These are phyloP conservation scores for Rhodosporidiobolus odoratus DNA, from an alignment of 768 basidiomycete species.

Conservation along the genomic window DNA sequence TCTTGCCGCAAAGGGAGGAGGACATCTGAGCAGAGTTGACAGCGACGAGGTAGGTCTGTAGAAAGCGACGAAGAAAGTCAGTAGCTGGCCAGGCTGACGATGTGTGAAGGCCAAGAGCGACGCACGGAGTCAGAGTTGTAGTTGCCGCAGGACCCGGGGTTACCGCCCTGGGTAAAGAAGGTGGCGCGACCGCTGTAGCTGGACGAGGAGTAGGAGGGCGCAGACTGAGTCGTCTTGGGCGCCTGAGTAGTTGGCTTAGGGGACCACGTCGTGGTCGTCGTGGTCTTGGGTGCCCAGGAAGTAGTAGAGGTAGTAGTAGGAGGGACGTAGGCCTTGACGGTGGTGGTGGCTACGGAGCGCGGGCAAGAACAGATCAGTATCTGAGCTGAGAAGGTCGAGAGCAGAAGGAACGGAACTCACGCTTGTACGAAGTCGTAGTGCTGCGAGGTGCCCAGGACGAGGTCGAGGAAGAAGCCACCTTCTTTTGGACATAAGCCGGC, in stretches of 20 bases:
- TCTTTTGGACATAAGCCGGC: background rate
- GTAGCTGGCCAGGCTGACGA: background rate
- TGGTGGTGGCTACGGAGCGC: background rate
- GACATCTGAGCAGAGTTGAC: constrained; percentile 11
- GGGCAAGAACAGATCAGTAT: background rate
- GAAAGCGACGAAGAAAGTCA: background rate
- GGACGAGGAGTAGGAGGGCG: background rate
- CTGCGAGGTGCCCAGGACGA: background rate
- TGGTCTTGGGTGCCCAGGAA: no score
- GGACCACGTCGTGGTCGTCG: constrained; percentile 5
- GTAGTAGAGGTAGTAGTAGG: constrained; percentile 13
- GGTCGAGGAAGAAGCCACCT: constrained; percentile 12
- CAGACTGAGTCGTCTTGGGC: constrained; percentile 9
- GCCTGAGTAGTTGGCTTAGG: background rate
- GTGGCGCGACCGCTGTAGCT: constrained; percentile 14
- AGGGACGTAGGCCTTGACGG: background rate
- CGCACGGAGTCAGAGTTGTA: constrained; percentile 6
- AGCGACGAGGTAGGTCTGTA: constrained; percentile 7
- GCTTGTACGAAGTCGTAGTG: constrained; percentile 1
- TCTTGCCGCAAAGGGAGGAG: constrained; percentile 32
- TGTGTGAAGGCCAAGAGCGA: background rate
- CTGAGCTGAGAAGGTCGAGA: background rate
- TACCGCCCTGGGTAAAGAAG: constrained; percentile 17
- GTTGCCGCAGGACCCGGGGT: constrained; percentile 22
- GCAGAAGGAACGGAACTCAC: background rate